Evolutionary conservation across 1,139 yeast species (phyloP), one percentile per base, ranked within the genome.

Genomic region (Pichiaceae sp.): DNA sequence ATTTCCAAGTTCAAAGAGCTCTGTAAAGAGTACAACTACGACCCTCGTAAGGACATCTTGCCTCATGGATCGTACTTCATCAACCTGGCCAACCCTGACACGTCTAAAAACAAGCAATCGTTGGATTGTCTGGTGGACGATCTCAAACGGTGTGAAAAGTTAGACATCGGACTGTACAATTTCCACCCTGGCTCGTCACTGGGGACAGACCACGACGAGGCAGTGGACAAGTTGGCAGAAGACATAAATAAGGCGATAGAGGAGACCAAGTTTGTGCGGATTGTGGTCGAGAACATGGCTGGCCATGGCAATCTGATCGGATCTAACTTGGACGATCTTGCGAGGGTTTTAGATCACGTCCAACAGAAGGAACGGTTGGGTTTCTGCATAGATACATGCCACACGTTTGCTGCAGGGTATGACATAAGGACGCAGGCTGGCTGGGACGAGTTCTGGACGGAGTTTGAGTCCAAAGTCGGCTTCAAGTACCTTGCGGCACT

Each of bases 11-110:
- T 89, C 60, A 70, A 71, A 44, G 63, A 64, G 3, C 63, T 75
- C 17, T 85, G 95, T 54, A 62, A 67, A 37, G 60, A 72, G 39
- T 68, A 70, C 51, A 74, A 78, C 1, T 89, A 79, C 57, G 72
- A 87, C 53, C 78, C 96, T 1, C 54, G 72, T 37, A 80, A 78
- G 29, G 94, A 87, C 50, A 70, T 87, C 33, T 66, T 91, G 37
- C 98, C 98, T 0, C 99, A 91, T 57, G 97, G 96, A 0, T 85
- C 95, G 18, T 91, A 89, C 56, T 78, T 91, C 50, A 87, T 91
- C 52, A 91, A 91, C 53, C 62, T 91, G 45, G 97, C 95, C 15
- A 87, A 86, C 47, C 96, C 97, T 0, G 96, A 86, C 48, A 60
- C 62, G 3, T 94, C 76, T 44, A 89, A 86, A 55, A 84, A 79